phyloP scores from a whole-genome alignment of 345 rosid species.

The Ceriops decandra region DNA sequence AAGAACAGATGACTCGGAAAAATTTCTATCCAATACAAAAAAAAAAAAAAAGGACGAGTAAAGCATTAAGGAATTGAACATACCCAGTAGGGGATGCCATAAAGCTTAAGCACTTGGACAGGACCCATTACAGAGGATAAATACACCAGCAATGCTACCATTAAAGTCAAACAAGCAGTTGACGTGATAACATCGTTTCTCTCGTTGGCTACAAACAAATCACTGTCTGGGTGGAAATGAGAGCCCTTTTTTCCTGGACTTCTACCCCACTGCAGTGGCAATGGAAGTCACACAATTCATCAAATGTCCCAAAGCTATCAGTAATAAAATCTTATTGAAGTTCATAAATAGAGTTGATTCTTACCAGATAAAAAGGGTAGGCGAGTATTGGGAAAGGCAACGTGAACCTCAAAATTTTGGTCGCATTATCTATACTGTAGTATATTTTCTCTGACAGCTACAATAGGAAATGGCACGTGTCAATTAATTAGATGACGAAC shows the following conservation, averaged over 20 bases:
- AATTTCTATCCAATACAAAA: background rate
- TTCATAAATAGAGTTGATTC: constrained; percentile 1
- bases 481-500: background rate
- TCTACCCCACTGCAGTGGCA: constrained; percentile 54
- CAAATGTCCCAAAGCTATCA: background rate
- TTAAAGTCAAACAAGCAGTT: constrained; percentile 35
- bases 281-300: background rate
- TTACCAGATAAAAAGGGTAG: constrained; percentile 90
- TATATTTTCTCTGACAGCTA: constrained; percentile 76
- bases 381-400: constrained; percentile 88
- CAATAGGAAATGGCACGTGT: constrained; percentile 1
- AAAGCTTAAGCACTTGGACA: constrained; percentile 24
- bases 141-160: constrained; percentile 29
- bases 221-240: constrained; percentile 75
- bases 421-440: constrained; percentile 46
- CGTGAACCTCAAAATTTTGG: constrained; percentile 58
- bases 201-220: constrained; percentile 68
- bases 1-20: background rate
- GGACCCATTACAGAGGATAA: constrained; percentile 27
- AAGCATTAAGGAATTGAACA: background rate
- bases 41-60: background rate
- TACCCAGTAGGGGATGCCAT: constrained; percentile 30
- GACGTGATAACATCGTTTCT: constrained; percentile 65
- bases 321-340: too few relatives aligned
- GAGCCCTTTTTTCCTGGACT: constrained; percentile 93